Evolutionary conservation across 768 basidiomycete species (phyloP).

Genomic region (Rhizopogon roseolus): DNA sequence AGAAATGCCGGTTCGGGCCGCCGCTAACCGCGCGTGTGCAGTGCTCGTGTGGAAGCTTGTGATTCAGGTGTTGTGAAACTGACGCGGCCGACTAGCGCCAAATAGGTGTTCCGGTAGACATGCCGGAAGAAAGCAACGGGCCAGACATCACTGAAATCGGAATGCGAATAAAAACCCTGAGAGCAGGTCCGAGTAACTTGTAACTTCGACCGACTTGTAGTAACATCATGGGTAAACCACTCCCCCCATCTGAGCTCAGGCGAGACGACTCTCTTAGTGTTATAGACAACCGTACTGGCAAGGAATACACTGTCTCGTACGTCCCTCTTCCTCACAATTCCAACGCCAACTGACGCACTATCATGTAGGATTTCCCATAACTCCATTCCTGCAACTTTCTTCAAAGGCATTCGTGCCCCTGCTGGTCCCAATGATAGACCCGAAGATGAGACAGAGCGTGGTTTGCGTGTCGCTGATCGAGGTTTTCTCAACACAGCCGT

Average conservation of each 20-base stretch:
- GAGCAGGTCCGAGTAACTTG: neutral
- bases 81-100: no score
- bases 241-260: constrained; percentile 9
- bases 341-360: neutral
- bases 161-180: no score
- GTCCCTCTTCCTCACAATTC: constrained; percentile 22
- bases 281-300: constrained; percentile 82
- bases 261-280: constrained; percentile 49
- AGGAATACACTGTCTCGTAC: constrained; percentile 68
- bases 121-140: no score
- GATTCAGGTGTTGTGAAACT: no score
- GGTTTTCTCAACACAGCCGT: constrained; percentile 85
- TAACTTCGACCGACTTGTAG: no score
- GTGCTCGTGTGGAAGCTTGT: no score
- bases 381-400: constrained; percentile 72
- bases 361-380: constrained; percentile 69
- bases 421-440: constrained; percentile 54
- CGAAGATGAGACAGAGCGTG: constrained; percentile 82
- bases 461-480: constrained; percentile 72
- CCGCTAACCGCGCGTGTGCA: no score
- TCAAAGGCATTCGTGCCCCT: constrained; percentile 70
- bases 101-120: no score
- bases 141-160: no score
- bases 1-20: no score
- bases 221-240: constrained; percentile 22